phyloP scores from a whole-genome alignment of 345 rosid species.

The Pelargonium nanum region DNA sequence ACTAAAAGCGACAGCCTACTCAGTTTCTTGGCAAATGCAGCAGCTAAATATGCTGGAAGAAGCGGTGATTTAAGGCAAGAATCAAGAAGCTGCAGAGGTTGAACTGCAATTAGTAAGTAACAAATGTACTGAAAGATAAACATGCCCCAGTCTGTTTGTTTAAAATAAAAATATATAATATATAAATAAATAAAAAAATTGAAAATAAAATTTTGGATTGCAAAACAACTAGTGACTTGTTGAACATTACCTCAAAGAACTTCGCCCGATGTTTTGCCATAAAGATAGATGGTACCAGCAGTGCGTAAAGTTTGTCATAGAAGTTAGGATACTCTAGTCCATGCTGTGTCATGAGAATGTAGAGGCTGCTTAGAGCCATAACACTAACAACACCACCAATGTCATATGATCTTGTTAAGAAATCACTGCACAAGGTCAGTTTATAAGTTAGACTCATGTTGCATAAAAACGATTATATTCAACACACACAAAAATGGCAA shows the following conservation, averaged over 20 bases:
- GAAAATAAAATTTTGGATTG: neutral
- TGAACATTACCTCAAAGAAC: constrained; percentile 64
- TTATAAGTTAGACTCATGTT: constrained; percentile 7
- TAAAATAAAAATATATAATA: too few relatives aligned
- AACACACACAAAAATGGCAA: constrained; percentile 5
- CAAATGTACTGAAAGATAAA: neutral
- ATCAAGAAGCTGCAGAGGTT: constrained; percentile 73
- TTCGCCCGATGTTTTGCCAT: constrained; percentile 83
- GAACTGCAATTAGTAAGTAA: constrained; percentile 1
- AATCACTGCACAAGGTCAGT: constrained; percentile 54
- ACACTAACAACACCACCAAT: constrained; percentile 94
- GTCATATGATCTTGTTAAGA: constrained; percentile 81
- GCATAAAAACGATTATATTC: neutral
- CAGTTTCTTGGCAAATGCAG: constrained; percentile 83
- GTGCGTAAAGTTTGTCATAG: constrained; percentile 69
- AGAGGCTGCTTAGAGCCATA: constrained; percentile 91
- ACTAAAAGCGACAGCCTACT: constrained; percentile 65
- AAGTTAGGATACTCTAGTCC: constrained; percentile 88
- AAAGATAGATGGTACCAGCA: constrained; percentile 73
- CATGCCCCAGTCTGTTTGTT: neutral
- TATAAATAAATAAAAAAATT: neutral
- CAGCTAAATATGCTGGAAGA: constrained; percentile 95
- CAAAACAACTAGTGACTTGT: neutral
- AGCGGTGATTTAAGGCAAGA: constrained; percentile 86
- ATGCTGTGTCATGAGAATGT: constrained; percentile 80